Base-by-base conservation (phyloP, 345 rosid species). In the Hibiscus mutabilis region DNA sequence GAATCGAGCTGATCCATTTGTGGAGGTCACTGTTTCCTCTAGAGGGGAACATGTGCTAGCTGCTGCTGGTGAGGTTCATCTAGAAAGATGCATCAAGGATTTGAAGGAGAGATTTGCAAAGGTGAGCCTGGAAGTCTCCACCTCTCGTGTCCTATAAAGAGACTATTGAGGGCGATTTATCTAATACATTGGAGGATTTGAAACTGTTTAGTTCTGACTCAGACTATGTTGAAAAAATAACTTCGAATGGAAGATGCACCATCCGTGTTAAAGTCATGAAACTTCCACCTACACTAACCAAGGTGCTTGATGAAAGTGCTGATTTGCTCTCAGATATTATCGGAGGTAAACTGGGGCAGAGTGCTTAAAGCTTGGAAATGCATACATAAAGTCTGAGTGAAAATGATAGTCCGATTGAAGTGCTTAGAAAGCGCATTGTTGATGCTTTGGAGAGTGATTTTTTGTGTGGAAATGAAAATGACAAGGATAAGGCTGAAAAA, bases 51-150 rank as follows among this genome's bases (percentile, higher is more conserved):
- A 91, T 56, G 97, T 94, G 60, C 89, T 94, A 73, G 88, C 96
- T 73, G 97, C 97, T 74, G 98, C 97, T 5, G 97, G 98, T 51
- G 97, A 94, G 74, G 97, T 94, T 79, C 99, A 94, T 80, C 79
- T 94, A 4, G 99, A 94, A 80, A 87, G 97, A 82, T 92, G 97
- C 73, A 72, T 87, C 24, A 91, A 92, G 79, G 97, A 94, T 84
- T 82, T 94, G 82, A 90, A 77, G 80, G 98, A 94, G 49, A 86
- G 97, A 79, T 92, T 94, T 76, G 97, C 97, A 0, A 94, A 86
- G 83, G 93, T 94, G 60, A 83, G 87, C 68, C 73, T 92, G 56
- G 92, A 88, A 77, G 95, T 92, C 78, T 27, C 88, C 89, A 0
- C 99, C 99, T 58, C 96, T 95, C 22, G 97, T 95, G 25, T 90